Percentiles rank a stretch among this genome's conserved stretches.
Evolutionary conservation across 169 alveolate genomes (phyloP).

Genomic region (Eimeria acervulina): DNA sequence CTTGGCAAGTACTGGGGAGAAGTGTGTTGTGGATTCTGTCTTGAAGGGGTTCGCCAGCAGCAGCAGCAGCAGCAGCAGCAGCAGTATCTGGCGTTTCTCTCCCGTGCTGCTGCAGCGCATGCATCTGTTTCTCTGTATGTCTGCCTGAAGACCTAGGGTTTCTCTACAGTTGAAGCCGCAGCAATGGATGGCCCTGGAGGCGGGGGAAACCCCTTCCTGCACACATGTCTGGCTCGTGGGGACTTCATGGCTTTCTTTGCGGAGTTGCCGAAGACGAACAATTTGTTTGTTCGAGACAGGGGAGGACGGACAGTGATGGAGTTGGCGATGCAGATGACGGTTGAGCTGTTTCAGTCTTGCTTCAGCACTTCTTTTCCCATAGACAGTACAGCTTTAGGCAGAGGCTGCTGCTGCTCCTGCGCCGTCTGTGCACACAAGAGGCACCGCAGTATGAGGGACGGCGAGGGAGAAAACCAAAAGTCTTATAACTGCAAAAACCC

Average conservation of each 20-base stretch:
- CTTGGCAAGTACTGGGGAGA: neutral
- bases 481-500: slow-evolving; percentile 37
- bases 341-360: slow-evolving; percentile 57
- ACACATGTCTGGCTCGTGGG: neutral
- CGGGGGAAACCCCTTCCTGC: slow-evolving; percentile 65
- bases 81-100: neutral
- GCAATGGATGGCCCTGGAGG: slow-evolving; percentile 5
- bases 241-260: slow-evolving; percentile 61
- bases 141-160: neutral
- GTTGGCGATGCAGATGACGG: slow-evolving; percentile 69
- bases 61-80: neutral
- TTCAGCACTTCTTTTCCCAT: slow-evolving; percentile 66
- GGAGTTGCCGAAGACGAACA: slow-evolving; percentile 26
- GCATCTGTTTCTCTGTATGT: neutral
- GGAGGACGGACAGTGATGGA: slow-evolving; percentile 65
- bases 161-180: neutral
- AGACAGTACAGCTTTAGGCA: slow-evolving; percentile 13
- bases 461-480: neutral
- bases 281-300: slow-evolving; percentile 32
- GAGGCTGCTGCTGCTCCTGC: neutral
- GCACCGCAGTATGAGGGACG: slow-evolving; percentile 39
- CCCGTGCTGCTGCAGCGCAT: slow-evolving; percentile 20
- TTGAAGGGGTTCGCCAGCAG: neutral
- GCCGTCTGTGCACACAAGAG: slow-evolving; percentile 50
- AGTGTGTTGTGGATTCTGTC: neutral